Conservation (phyloP, 2,329 filamentous ascomycete species). For the Botrytis fragariae region DNA sequence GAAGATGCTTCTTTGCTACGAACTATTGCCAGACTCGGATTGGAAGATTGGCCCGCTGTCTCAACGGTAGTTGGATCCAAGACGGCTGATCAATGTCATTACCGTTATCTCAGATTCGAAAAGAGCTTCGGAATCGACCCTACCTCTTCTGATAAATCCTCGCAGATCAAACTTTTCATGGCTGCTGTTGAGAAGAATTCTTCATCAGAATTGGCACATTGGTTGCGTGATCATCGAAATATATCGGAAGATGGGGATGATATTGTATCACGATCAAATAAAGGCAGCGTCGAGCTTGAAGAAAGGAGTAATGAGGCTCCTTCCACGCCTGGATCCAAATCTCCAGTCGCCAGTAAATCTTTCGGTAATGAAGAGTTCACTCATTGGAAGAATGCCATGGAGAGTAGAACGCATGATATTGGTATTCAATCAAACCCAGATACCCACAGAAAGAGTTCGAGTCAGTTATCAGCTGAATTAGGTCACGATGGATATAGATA, state of each 20-base stretch:
- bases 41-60: background rate
- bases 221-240: background rate
- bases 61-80: background rate
- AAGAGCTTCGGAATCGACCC: slow-evolving; percentile 7
- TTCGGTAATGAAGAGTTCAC: background rate
- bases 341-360: background rate
- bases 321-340: background rate
- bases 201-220: background rate
- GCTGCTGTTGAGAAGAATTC: background rate
- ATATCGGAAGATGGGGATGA: background rate
- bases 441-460: background rate
- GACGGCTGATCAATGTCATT: background rate
- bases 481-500: background rate
- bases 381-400: background rate
- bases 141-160: background rate
- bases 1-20: slow-evolving; percentile 5
- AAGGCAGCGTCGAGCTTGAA: background rate
- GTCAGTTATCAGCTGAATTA: background rate
- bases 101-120: slow-evolving; percentile 7
- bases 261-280: background rate
- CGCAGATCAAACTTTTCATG: background rate
- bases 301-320: background rate
- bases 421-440: background rate
- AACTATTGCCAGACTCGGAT: background rate
- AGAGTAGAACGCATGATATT: background rate